Percentiles rank a stretch among this genome's conserved stretches.
These are phyloP conservation scores for Arthrobotrys conoides DNA, from an alignment of 2,329 filamentous ascomycete genomes.

Conservation along the genomic window DNA sequence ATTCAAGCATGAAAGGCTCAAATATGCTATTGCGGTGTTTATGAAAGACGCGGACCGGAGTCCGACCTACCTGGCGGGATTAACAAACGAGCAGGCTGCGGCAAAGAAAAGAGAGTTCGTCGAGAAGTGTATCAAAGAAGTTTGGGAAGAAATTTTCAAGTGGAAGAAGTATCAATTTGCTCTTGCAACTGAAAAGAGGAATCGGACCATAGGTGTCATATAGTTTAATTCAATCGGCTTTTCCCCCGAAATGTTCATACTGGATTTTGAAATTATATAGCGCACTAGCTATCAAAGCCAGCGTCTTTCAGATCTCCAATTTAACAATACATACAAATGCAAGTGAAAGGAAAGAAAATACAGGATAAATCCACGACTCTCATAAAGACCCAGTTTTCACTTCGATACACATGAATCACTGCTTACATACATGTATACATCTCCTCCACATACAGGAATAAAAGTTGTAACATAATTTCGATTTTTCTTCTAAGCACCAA, in stretches of 20 bases:
- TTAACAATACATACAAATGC: neutral
- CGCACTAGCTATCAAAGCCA: neutral
- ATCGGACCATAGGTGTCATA: slow-evolving; percentile 9
- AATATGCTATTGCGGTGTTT: slow-evolving; percentile 23
- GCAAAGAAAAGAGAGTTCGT: slow-evolving; percentile 43
- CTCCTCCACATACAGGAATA: no score
- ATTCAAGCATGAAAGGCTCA: slow-evolving; percentile 37
- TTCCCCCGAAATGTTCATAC: no score
- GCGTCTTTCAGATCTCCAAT: neutral
- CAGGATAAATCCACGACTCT: neutral
- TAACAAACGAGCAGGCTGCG: neutral
- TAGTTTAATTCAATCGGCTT: no score
- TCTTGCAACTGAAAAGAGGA: neutral
- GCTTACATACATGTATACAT: no score
- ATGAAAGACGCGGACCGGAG: slow-evolving; percentile 37
- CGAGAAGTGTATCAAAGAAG: slow-evolving; percentile 39
- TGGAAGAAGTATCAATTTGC: slow-evolving; percentile 25
- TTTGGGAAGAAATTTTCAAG: slow-evolving; percentile 44
- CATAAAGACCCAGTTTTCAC: no score
- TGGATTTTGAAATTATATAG: neutral
- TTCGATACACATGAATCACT: no score
- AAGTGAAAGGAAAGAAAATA: neutral
- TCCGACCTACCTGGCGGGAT: slow-evolving; percentile 15
- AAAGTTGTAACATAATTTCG: no score
- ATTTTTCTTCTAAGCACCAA: no score